A percentile compares a stretch with the other conserved stretches of the same genome.
These are phyloP conservation scores for Penstemon barbatus DNA, from an alignment of 257 asterid species.

Conservation along the genomic window DNA sequence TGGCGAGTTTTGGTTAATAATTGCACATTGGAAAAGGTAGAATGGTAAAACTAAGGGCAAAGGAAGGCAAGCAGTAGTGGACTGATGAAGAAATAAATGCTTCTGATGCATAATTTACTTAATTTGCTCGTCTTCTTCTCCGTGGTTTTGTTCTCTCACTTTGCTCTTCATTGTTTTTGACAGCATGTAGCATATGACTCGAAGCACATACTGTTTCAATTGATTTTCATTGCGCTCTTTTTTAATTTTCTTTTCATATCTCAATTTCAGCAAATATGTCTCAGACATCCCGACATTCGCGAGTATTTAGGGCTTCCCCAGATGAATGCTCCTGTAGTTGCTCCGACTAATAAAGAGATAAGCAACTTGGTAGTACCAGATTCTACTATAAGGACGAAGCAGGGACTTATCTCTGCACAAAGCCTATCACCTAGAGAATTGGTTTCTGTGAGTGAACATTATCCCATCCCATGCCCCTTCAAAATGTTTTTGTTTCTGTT, in stretches of 20 bases:
- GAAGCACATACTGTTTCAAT: slow-evolving; percentile 10
- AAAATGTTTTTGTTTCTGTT: neutral
- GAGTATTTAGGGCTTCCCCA: slow-evolving; percentile 70
- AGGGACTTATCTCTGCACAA: slow-evolving; percentile 47
- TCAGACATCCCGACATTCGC: slow-evolving; percentile 59
- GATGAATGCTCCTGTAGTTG: slow-evolving; percentile 37
- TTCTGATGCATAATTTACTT: neutral
- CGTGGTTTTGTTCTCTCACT: neutral
- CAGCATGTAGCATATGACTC: neutral
- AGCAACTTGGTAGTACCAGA: slow-evolving; percentile 36
- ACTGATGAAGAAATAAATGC: neutral
- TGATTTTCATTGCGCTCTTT: slow-evolving; percentile 21
- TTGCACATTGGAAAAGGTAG: neutral
- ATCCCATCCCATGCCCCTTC: slow-evolving; percentile 12
- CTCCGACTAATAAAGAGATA: slow-evolving; percentile 36
- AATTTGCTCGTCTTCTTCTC: neutral
- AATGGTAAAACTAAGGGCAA: neutral
- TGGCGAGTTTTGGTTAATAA: neutral
- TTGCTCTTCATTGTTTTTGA: neutral
- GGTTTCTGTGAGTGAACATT: slow-evolving; percentile 57
- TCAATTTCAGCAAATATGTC: slow-evolving; percentile 61
- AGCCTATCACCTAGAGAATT: slow-evolving; percentile 67
- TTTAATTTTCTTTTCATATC: slow-evolving; percentile 7
- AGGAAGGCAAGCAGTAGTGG: neutral
- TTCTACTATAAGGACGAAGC: slow-evolving; percentile 38